Base-by-base conservation (phyloP, 1,139 yeast species). In the Nadsonia commutata region DNA sequence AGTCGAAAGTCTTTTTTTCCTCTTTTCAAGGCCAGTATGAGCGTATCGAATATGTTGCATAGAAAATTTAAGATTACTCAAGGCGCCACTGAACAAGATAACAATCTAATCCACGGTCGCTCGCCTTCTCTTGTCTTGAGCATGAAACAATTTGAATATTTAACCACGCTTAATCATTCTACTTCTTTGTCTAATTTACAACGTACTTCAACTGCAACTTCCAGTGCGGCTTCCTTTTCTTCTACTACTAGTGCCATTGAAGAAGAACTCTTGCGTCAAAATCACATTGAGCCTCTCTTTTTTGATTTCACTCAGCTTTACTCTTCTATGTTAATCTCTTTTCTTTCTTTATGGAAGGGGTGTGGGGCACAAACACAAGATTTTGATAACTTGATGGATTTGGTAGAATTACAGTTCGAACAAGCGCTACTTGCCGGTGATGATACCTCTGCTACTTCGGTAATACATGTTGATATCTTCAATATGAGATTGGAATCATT, bases 341-440 rank as follows among this genome's bases (percentile, higher is more conserved):
- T 79, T 51, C 64, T 81, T 51, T 67, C 72, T 38, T 64, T 80
- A 41, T 83, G 94, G 93, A 75, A 72, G 50, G 76, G 71, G 42
- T 75, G 93, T 0, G 66, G 68, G 39, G 82, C 88, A 2, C 70
- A 66, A 48, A 50, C 56, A 0, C 63, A 58, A 4, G 85, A 78
- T 55, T 67, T 75, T 40, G 70, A 67, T 16, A 70, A 70, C 43
- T 65, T 78, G 31, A 55, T 69, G 45, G 64, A 66, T 23, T 62
- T 77, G 44, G 48, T 68, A 22, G 50, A 56, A 19, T 48, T 61
- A 7, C 45, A 68, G 22, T 51, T 66, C 13, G 33, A 27, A 4
- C 33, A 6, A 4, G 33, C n/a, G 5, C 5, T 27, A 11, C 8
- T 11, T 11, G 9, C 8, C 4, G 16, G 33, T 4, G n/a, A 27